Conservation (phyloP, 140 eudicot genomes). For the Ambrosia hybrid region DNA sequence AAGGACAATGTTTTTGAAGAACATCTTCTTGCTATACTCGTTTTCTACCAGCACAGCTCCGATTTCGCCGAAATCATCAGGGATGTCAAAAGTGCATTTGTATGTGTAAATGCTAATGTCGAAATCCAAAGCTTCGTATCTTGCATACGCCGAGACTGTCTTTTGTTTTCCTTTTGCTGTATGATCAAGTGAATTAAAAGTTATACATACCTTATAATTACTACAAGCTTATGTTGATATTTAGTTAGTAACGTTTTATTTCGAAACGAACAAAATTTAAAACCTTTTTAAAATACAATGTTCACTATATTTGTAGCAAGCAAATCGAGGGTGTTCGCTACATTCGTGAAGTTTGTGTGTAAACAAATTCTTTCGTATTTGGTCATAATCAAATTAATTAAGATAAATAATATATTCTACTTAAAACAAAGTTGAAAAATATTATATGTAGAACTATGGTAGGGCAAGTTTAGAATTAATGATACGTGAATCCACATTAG, state of each 20-base stretch:
- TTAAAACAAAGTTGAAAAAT: too few species aligned
- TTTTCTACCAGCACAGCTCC: constrained; percentile 56
- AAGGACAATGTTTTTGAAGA: constrained; percentile 36
- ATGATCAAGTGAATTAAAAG: neutral
- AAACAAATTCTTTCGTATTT: too few species aligned
- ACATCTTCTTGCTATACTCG: constrained; percentile 47
- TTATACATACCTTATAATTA: neutral
- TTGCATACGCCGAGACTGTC: constrained; percentile 20
- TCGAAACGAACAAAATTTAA: too few species aligned
- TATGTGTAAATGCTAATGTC: constrained; percentile 21
- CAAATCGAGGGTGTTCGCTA: too few species aligned
- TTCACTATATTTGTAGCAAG: too few species aligned
- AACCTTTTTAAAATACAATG: too few species aligned
- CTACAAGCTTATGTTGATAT: neutral
- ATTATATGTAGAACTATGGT: too few species aligned
- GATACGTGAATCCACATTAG: too few species aligned
- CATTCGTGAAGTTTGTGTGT: too few species aligned
- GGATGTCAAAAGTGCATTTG: constrained; percentile 37
- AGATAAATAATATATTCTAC: too few species aligned
- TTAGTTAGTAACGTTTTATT: neutral
- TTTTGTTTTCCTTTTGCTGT: constrained; percentile 30
- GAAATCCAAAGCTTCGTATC: constrained; percentile 11
- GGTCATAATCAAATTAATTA: too few species aligned
- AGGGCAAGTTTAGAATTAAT: too few species aligned
- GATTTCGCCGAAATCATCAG: constrained; percentile 49